Conservation (phyloP, 192 early-diverging fungal species). For the Coemansia aciculifera region DNA sequence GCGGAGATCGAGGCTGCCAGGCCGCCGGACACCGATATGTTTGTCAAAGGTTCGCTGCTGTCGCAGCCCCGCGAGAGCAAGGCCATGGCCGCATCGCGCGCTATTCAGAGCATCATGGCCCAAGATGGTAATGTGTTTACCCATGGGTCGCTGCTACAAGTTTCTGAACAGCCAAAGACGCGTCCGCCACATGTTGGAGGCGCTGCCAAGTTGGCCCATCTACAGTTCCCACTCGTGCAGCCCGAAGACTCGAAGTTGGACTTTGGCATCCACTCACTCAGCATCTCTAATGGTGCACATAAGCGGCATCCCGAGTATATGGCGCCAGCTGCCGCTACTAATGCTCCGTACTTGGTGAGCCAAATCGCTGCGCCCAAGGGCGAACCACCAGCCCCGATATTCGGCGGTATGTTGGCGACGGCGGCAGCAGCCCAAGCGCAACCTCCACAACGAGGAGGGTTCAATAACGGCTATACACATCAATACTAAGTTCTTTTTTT, state of each 20-base stretch:
- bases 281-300: not conserved
- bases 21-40: slow-evolving; percentile 29
- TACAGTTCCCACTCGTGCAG: slow-evolving; percentile 41
- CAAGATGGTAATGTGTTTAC: slow-evolving; percentile 50
- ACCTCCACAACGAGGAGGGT: slow-evolving; percentile 5
- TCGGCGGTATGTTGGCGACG: slow-evolving; percentile 26
- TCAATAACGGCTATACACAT: not conserved
- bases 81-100: slow-evolving; percentile 49
- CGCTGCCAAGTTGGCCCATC: slow-evolving; percentile 15
- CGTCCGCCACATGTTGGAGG: slow-evolving; percentile 45
- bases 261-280: not conserved
- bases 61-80: slow-evolving; percentile 53
- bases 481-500: not conserved
- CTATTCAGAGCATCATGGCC: slow-evolving; percentile 49
- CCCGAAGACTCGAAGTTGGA: slow-evolving; percentile 15
- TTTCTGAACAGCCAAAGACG: slow-evolving; percentile 35
- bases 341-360: not conserved
- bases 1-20: slow-evolving; percentile 21
- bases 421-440: slow-evolving; percentile 5
- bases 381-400: slow-evolving; percentile 8
- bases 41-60: slow-evolving; percentile 49
- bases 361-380: slow-evolving; percentile 1
- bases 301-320: slow-evolving; percentile 4
- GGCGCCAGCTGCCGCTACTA: not conserved
- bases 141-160: slow-evolving; percentile 46